These are phyloP conservation scores for Boletus fagicola DNA, from an alignment of 768 basidiomycete genomes.

Conservation along the genomic window DNA sequence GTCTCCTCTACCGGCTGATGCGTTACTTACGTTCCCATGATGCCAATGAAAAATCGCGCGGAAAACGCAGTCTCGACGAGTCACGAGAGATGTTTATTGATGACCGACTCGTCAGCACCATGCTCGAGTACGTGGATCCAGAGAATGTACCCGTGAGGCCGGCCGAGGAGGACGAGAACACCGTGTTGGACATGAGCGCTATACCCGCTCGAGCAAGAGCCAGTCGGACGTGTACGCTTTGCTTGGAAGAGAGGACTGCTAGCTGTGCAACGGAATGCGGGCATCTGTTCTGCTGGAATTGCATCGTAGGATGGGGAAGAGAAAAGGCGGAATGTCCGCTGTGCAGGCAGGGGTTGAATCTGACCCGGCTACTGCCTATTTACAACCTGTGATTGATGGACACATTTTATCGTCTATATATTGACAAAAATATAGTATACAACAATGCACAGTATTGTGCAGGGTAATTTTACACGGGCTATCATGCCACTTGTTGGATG, in stretches of 20 bases:
- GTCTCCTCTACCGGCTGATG: conserved; percentile 62
- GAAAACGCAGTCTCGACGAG: conserved; percentile 32
- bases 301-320: conserved; percentile 84
- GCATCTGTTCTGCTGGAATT: conserved; percentile 88
- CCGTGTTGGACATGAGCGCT: conserved; percentile 56
- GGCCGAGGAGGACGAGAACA: conserved; percentile 70
- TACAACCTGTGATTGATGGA: conserved; percentile 67
- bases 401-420: background rate
- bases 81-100: conserved; percentile 51
- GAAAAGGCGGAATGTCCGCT: conserved; percentile 91
- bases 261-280: conserved; percentile 87
- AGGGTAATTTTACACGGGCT: conserved; percentile 13
- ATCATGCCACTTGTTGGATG: conserved; percentile 66
- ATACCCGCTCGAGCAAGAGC: conserved; percentile 54
- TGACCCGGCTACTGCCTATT: conserved; percentile 71
- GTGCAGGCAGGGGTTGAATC: conserved; percentile 72
- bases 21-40: conserved; percentile 39
- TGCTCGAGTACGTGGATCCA: conserved; percentile 50
- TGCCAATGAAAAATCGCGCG: conserved; percentile 32
- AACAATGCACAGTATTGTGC: conserved; percentile 7
- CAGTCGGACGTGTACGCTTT: conserved; percentile 75
- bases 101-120: conserved; percentile 54
- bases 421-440: conserved; percentile 22
- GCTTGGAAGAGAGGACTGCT: conserved; percentile 79
- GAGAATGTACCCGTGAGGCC: conserved; percentile 54